Conservation (phyloP, 768 basidiomycete genomes). For the Amanita polypyramis region DNA sequence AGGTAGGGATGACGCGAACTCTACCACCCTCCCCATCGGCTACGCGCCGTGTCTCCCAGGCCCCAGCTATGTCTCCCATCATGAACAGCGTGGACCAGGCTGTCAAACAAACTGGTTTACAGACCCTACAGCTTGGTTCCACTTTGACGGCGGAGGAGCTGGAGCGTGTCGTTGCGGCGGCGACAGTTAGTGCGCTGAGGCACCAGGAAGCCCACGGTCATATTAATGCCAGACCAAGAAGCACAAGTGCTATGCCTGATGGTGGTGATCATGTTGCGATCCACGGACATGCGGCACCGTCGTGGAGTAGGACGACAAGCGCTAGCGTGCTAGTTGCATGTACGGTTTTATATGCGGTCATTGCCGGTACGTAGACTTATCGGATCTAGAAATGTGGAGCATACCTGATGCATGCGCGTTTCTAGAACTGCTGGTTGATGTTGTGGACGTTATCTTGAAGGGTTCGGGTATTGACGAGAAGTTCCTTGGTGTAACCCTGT, state of each 20-base stretch:
- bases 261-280: conserved; percentile 24
- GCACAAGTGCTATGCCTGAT: conserved; percentile 27
- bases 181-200: conserved; percentile 83
- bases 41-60: conserved; percentile 48
- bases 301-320: conserved; percentile 87
- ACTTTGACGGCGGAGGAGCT: conserved; percentile 80
- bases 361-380: conserved; percentile 63
- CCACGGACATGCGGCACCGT: conserved; percentile 87
- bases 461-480: conserved; percentile 95
- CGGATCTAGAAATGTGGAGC: background rate
- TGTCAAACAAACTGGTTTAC: conserved; percentile 49
- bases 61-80: conserved; percentile 42
- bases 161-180: conserved; percentile 87
- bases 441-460: conserved; percentile 87
- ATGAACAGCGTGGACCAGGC: conserved; percentile 73
- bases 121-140: conserved; percentile 45
- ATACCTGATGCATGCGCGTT: conserved; percentile 1
- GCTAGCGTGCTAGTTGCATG: conserved; percentile 84
- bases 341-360: conserved; percentile 87
- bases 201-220: conserved; percentile 59
- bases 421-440: conserved; percentile 85
- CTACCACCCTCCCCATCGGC: conserved; percentile 32
- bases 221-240: conserved; percentile 35
- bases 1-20: conserved; percentile 11
- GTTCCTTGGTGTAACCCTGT: conserved; percentile 92